Conservation (phyloP, 371 early-diverging fungal species). For the Mortierella sp. region DNA sequence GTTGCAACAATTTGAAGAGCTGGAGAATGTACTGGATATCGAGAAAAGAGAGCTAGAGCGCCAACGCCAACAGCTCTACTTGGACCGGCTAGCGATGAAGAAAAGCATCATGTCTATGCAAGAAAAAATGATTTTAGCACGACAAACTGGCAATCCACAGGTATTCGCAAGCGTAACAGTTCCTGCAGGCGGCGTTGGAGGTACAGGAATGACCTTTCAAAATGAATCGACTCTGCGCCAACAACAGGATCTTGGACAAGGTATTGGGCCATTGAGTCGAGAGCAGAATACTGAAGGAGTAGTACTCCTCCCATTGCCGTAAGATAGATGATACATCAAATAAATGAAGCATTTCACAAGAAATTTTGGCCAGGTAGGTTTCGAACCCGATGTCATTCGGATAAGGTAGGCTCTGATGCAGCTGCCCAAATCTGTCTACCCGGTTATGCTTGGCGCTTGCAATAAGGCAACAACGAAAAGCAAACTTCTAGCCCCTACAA, state of each 20-base stretch:
- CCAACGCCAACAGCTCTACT: constrained; percentile 84
- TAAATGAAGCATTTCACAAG: neutral
- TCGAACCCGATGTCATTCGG: neutral
- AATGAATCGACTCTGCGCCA: constrained; percentile 32
- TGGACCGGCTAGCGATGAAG: constrained; percentile 79
- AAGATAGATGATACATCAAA: neutral
- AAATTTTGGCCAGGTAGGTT: neutral
- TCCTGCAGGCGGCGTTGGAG: constrained; percentile 45
- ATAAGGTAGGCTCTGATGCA: neutral
- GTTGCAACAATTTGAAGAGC: constrained; percentile 90
- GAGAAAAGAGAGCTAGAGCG: constrained; percentile 86
- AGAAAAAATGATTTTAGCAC: constrained; percentile 62
- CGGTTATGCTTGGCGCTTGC: neutral
- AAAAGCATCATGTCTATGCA: constrained; percentile 67
- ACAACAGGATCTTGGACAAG: constrained; percentile 29
- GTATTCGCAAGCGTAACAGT: constrained; percentile 50
- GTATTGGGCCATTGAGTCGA: constrained; percentile 29
- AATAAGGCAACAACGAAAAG: neutral
- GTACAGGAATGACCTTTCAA: constrained; percentile 47
- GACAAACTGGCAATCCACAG: constrained; percentile 45
- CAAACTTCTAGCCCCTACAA: too few species aligned
- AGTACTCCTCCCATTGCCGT: constrained; percentile 39
- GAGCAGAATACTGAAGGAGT: constrained; percentile 37
- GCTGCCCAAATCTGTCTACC: too few species aligned
- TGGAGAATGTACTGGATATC: constrained; percentile 87